Evolutionary conservation across 2,329 filamentous ascomycete species (phyloP).

Genomic region (Hypoxylon sp.): DNA sequence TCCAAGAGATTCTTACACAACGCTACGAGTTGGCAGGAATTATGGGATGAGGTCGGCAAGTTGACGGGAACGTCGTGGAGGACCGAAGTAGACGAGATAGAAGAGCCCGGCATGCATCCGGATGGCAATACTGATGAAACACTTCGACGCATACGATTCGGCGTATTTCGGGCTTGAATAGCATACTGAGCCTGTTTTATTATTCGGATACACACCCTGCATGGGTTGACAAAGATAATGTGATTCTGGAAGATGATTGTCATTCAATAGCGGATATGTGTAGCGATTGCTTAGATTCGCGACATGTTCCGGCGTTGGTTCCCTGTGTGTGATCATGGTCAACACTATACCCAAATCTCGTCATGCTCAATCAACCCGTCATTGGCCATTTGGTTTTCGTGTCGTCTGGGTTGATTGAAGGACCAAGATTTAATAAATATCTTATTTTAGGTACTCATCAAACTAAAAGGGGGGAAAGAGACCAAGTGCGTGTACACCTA

Average conservation of each 20-base stretch:
- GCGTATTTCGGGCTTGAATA: conserved; percentile 47
- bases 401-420: neutral
- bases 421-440: no score
- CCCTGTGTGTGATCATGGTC: neutral
- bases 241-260: neutral
- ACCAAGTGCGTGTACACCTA: no score
- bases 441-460: no score
- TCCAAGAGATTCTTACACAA: conserved; percentile 63
- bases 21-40: conserved; percentile 63
- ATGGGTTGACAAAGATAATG: conserved; percentile 1
- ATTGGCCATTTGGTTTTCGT: neutral
- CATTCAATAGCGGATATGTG: neutral
- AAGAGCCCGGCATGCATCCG: conserved; percentile 36
- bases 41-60: conserved; percentile 68
- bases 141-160: conserved; percentile 48
- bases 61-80: conserved; percentile 66
- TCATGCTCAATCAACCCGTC: neutral
- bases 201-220: neutral
- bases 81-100: conserved; percentile 59
- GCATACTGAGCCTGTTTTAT: neutral
- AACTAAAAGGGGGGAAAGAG: neutral
- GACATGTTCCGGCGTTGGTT: neutral
- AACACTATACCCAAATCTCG: neutral
- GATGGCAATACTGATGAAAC: conserved; percentile 40
- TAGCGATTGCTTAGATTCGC: neutral